phyloP scores from a whole-genome alignment of 2,329 filamentous ascomycete species.

The Pseudodiploospora longispora region DNA sequence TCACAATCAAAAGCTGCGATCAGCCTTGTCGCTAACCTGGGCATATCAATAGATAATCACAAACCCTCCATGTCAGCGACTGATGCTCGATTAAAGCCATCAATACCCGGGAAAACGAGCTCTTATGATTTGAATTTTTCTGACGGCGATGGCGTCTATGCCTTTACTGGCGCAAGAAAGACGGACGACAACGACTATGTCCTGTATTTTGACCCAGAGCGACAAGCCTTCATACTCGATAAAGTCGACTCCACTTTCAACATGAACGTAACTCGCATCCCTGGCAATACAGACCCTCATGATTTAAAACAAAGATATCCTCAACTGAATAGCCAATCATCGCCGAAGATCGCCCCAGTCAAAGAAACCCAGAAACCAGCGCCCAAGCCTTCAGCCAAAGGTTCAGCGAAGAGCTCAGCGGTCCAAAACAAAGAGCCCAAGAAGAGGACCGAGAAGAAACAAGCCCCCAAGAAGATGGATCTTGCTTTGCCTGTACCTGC shows the following conservation, averaged over 20 bases:
- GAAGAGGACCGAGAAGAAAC: constrained; percentile 23
- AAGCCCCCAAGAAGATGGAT: constrained; percentile 29
- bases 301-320: constrained; percentile 59
- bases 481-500: constrained; percentile 25
- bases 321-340: constrained; percentile 44
- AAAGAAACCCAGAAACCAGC: constrained; percentile 17
- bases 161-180: constrained; percentile 52
- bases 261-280: constrained; percentile 73
- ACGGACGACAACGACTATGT: constrained; percentile 51
- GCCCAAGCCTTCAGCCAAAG: constrained; percentile 16
- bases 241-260: constrained; percentile 73
- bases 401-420: constrained; percentile 14
- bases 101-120: constrained; percentile 37
- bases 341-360: constrained; percentile 16
- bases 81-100: constrained; percentile 44
- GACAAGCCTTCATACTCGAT: constrained; percentile 74
- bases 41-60: constrained; percentile 47
- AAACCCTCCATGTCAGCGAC: constrained; percentile 46
- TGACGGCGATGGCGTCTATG: constrained; percentile 49
- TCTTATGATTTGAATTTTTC: constrained; percentile 49
- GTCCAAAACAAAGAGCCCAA: constrained; percentile 21
- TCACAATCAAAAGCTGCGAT: not conserved
- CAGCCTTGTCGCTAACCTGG: not conserved
- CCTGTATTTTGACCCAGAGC: constrained; percentile 67
- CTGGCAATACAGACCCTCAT: constrained; percentile 54